These are phyloP conservation scores for Dichomitus squalens DNA, from an alignment of 1,284 basidiomycete species.

Conservation along the genomic window DNA sequence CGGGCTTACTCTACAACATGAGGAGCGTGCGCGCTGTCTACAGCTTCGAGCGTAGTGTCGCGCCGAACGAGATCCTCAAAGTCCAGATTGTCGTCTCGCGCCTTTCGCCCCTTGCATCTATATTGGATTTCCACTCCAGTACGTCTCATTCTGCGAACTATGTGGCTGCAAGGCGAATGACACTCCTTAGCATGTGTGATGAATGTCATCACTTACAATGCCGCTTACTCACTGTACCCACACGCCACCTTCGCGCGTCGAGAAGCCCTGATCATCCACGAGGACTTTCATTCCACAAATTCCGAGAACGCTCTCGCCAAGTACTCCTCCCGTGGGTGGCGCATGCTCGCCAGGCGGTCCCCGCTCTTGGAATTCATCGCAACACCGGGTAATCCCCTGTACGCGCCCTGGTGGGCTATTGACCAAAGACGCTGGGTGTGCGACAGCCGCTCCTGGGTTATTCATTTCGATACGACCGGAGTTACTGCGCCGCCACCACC, in stretches of 20 bases:
- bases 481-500: constrained; percentile 22
- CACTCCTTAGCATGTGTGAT: constrained; percentile 45
- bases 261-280: constrained; percentile 8
- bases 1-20: constrained; percentile 1
- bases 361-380: background rate
- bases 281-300: background rate
- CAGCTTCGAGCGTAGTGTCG: constrained; percentile 13
- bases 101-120: constrained; percentile 32
- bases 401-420: constrained; percentile 2
- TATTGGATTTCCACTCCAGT: constrained; percentile 50
- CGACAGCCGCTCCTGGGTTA: constrained; percentile 32
- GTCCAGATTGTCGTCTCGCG: constrained; percentile 25
- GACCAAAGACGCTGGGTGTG: constrained; percentile 27
- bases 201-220: constrained; percentile 41
- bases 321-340: constrained; percentile 34
- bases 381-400: background rate
- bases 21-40: constrained; percentile 6
- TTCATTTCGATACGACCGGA: constrained; percentile 30
- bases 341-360: constrained; percentile 12
- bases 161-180: too few species aligned
- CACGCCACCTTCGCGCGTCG: constrained; percentile 34
- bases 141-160: too few species aligned
- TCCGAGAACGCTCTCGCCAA: constrained; percentile 24
- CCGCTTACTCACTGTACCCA: constrained; percentile 38
- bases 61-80: background rate